These are phyloP conservation scores for Acrocalymma vagum DNA, from an alignment of 2,329 filamentous ascomycete species.

Conservation along the genomic window DNA sequence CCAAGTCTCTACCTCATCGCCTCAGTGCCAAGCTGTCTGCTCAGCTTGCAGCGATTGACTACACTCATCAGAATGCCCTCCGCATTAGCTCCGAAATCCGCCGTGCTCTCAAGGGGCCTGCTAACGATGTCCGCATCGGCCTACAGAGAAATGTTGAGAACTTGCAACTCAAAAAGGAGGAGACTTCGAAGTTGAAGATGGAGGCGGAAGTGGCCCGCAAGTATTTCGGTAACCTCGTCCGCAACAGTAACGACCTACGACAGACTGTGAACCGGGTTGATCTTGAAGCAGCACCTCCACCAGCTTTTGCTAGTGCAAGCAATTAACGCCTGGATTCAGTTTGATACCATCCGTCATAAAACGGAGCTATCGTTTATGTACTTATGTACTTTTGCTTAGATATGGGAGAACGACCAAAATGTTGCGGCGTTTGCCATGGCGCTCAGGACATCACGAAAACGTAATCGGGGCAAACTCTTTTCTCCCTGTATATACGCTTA, in stretches of 20 bases:
- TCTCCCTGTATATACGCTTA: slow-evolving; percentile 28
- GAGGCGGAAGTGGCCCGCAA: slow-evolving; percentile 89
- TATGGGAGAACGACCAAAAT: slow-evolving; percentile 13
- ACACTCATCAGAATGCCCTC: slow-evolving; percentile 85
- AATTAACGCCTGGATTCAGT: slow-evolving; percentile 20
- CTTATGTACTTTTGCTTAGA: slow-evolving; percentile 13
- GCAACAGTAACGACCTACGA: slow-evolving; percentile 62
- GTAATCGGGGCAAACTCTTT: slow-evolving; percentile 15
- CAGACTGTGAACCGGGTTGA: slow-evolving; percentile 61
- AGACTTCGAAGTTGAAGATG: slow-evolving; percentile 79
- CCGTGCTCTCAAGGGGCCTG: slow-evolving; percentile 86
- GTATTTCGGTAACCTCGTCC: slow-evolving; percentile 88
- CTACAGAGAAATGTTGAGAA: slow-evolving; percentile 88
- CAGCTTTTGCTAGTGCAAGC: slow-evolving; percentile 45
- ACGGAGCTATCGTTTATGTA: background rate
- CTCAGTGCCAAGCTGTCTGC: slow-evolving; percentile 84
- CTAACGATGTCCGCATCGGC: slow-evolving; percentile 83
- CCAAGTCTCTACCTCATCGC: slow-evolving; percentile 84
- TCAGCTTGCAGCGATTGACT: slow-evolving; percentile 84
- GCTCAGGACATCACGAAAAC: slow-evolving; percentile 23
- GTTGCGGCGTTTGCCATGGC: slow-evolving; percentile 26
- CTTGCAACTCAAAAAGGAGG: slow-evolving; percentile 77
- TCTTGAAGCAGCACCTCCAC: slow-evolving; percentile 60
- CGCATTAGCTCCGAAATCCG: slow-evolving; percentile 88
- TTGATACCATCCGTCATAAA: slow-evolving; percentile 6